Evolutionary conservation across 441 rosid species (phyloP).

Genomic region (Omphalea diandra): DNA sequence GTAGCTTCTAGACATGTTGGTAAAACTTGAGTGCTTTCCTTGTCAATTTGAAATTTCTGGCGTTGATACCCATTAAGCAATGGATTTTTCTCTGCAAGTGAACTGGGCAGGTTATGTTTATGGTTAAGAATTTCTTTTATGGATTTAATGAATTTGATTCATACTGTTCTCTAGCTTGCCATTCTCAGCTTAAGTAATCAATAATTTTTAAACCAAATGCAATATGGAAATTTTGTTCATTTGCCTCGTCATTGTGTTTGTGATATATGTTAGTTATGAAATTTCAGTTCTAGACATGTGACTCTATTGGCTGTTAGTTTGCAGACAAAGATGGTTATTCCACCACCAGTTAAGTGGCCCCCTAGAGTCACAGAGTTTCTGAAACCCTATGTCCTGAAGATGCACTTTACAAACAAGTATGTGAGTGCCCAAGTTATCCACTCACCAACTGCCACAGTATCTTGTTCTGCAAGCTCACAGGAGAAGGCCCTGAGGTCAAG

Average conservation of each 20-base stretch:
- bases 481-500: conserved; percentile 64
- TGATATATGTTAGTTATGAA: background rate
- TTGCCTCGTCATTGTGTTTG: background rate
- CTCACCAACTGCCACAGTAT: conserved; percentile 77
- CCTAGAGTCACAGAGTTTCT: conserved; percentile 53
- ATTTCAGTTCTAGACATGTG: background rate
- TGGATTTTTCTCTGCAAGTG: background rate
- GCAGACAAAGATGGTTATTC: conserved; percentile 59
- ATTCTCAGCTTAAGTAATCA: background rate
- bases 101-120: background rate
- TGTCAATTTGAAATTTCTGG: background rate
- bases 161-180: background rate
- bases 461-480: conserved; percentile 73
- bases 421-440: conserved; percentile 82
- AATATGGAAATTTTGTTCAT: background rate
- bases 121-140: background rate
- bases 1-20: background rate
- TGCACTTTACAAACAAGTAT: conserved; percentile 83
- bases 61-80: background rate
- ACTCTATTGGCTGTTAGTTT: conserved; percentile 1
- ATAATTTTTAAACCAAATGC: background rate
- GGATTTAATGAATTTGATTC: background rate
- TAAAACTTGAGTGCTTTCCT: background rate
- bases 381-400: conserved; percentile 69
- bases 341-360: conserved; percentile 65